Base-by-base conservation (phyloP, 78 protist species). In the Paratrimastix pyriformis region DNA sequence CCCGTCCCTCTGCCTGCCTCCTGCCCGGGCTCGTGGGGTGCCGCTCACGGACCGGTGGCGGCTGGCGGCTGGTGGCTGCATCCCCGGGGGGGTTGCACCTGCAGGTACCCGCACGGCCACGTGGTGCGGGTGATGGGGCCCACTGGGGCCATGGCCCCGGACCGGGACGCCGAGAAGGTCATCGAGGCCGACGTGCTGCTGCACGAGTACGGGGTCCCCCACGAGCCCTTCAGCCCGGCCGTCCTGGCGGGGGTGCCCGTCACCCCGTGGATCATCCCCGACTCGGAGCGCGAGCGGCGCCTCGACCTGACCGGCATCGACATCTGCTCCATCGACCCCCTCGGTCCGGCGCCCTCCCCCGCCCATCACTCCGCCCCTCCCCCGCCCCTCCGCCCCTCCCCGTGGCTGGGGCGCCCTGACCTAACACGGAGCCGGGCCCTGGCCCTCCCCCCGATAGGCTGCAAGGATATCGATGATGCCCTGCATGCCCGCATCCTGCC, bases 401-500 rank as follows among this genome's bases (percentile, higher is more conserved):
- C 70, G 64, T 37, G 65, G 13, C 57, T 30, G 26, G 37, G 42
- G 18, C 32, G 82, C 0, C 35, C 33, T 24, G 82, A 80, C 29
- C 40, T 80, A 43, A 37, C 64, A 33, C 37, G 68, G 24, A 5
- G 2, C 18, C 18, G 26, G 43, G 62, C 79, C 13, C 59, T 57
- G 55, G 32, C 65, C 18, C 46, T 80, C 64, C 79, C 72, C 65
- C 84, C 84, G 21, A 72, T 65, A 1, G 69, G 79, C 18, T 74
- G 81, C 68, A 48, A 59, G 46, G 89, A 86, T 74, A 77, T 86
- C 57, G 89, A 86, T 46, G 89, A 86, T 55, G 75, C 80, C 9
- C 50, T 86, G 35, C 86, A 80, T 40, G 66, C 62, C 33, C n/a
- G 26, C 38, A 37, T 0, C 48, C 46, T 76, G 30, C 15, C 44